These are phyloP conservation scores for Gossypium lobatum DNA, from an alignment of 441 rosid species.

Conservation along the genomic window DNA sequence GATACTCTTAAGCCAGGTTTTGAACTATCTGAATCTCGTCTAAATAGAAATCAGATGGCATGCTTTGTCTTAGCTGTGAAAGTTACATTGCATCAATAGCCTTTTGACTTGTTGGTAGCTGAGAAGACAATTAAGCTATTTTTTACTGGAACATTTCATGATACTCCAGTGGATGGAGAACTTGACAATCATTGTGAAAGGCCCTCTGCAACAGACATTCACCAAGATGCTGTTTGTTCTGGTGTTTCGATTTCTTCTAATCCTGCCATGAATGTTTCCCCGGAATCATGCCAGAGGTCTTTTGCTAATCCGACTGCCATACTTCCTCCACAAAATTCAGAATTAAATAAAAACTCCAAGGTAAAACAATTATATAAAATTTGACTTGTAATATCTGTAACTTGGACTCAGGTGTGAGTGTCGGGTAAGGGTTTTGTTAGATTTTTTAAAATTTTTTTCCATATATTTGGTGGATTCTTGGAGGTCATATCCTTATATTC, in stretches of 20 bases:
- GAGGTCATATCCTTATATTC: no score
- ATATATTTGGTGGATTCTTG: no score
- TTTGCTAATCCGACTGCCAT: conserved; percentile 33
- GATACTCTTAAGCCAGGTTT: conserved; percentile 13
- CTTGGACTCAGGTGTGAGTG: no score
- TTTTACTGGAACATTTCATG: conserved; percentile 26
- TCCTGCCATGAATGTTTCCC: conserved; percentile 22
- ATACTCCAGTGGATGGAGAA: conserved; percentile 26
- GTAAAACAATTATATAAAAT: conserved; percentile 23
- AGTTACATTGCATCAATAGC: background rate
- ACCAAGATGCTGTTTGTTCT: conserved; percentile 29
- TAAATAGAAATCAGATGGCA: background rate
- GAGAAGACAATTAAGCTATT: conserved; percentile 20
- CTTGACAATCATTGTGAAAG: conserved; percentile 33
- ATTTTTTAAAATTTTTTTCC: no score
- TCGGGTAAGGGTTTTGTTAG: no score
- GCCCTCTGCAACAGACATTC: conserved; percentile 23
- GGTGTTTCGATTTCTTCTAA: conserved; percentile 26
- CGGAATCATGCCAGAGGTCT: conserved; percentile 22
- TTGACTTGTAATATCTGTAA: background rate
- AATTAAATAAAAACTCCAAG: conserved; percentile 43
- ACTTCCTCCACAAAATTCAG: conserved; percentile 37
- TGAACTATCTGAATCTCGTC: conserved; percentile 1
- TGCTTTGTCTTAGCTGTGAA: conserved; percentile 4
- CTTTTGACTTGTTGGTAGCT: background rate